Evolutionary conservation across 345 rosid genomes (phyloP), one percentile per base, ranked within the genome.

Genomic region (Rhizophora mangle): DNA sequence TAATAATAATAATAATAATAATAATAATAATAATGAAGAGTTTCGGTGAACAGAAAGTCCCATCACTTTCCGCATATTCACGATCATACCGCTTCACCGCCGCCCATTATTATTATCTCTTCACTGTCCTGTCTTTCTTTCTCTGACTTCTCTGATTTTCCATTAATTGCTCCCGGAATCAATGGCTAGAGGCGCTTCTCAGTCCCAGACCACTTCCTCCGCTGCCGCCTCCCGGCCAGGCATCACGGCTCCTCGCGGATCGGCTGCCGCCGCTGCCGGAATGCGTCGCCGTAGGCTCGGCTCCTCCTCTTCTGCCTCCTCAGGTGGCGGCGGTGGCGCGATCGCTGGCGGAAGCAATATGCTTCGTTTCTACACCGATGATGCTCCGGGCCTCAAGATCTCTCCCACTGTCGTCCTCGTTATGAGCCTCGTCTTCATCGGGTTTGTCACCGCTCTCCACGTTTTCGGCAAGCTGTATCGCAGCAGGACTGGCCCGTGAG

Each of bases 281-380:
- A 85, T 87, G 91, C 96, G 98, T 65, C 91, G 98, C n/a, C 95
- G 96, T 55, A 85, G 90, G 66, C 68, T 85, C 68, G 79, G 60
- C 60, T 64, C 79, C 22, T 81, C 86, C 4, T 73, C 84, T 6
- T 72, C 89, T 0, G 49, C 85, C 62, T 73, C 84, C 37, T 62
- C 80, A 4, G 86, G 72, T 59, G 78, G 76, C 6, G 8, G 64
- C 2, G 73, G 71, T 26, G 82, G 64, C 3, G 76, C 82, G 51
- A 29, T 83, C n/a, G 86, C 84, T 32, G 39, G 72, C 3, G 72
- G 86, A 51, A 72, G 80, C 69, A 93, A 93, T 81, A 87, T 93
- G 96, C 95, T 93, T 70, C 85, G 96, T 31, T 90, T 93, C 91
- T 93, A 93, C 89, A 93, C 96, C 6, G 98, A 90, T 60, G 96